Evolutionary conservation across 768 basidiomycete genomes (phyloP).

Genomic region (Russula brevipes): DNA sequence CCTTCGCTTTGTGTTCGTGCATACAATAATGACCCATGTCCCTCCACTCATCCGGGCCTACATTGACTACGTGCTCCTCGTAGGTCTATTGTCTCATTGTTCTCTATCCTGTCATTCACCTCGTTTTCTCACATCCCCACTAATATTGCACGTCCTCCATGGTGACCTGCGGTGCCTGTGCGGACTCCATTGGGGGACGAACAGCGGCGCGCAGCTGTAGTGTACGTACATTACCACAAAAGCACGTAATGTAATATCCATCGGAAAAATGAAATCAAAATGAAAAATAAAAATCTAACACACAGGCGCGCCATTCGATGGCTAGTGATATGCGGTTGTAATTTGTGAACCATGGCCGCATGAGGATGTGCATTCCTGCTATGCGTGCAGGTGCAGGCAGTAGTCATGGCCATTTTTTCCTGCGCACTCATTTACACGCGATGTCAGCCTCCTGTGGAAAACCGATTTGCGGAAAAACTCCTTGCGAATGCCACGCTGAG

Average conservation of each 20-base stretch:
- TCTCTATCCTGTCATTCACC: neutral
- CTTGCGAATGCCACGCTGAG: no score
- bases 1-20: neutral
- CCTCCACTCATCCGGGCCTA: no score
- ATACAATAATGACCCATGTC: no score
- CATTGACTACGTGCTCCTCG: no score
- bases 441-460: no score
- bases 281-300: neutral
- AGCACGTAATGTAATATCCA: constrained; percentile 6
- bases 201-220: neutral
- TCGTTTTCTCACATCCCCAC: neutral
- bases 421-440: no score
- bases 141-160: neutral
- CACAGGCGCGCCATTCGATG: neutral
- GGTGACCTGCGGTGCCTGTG: neutral
- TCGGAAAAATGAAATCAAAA: neutral
- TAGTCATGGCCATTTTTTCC: no score
- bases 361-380: no score
- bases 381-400: no score
- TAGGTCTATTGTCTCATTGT: neutral
- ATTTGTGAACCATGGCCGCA: no score
- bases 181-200: neutral
- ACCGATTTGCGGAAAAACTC: no score
- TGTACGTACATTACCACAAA: constrained; percentile 8
- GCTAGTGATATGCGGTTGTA: no score